Percentiles rank a stretch among this genome's conserved stretches.
Conservation (phyloP, 768 basidiomycete species). For the Pisolithus marmoratus region DNA sequence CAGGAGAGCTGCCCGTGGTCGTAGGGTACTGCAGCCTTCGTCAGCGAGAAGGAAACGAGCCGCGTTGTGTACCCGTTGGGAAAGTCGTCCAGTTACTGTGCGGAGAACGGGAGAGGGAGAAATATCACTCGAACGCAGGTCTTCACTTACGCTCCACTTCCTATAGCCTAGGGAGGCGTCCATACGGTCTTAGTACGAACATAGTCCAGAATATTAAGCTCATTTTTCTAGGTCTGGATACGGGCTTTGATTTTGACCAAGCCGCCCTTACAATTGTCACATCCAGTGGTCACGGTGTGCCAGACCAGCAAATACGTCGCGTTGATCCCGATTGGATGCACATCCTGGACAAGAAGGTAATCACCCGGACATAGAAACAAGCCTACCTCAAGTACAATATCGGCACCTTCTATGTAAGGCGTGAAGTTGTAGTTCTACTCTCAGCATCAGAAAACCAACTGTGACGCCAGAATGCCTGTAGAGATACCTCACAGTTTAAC, state of each 20-base stretch:
- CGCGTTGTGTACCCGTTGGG: constrained; percentile 21
- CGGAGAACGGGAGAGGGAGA: not conserved
- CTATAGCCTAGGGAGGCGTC: constrained; percentile 76
- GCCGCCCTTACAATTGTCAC: constrained; percentile 56
- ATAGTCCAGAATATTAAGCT: constrained; percentile 58
- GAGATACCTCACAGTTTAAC: constrained; percentile 38
- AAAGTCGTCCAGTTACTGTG: constrained; percentile 23
- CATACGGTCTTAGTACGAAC: constrained; percentile 64
- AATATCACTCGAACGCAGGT: not conserved
- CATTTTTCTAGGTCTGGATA: constrained; percentile 58
- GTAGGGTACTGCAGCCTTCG: constrained; percentile 4
- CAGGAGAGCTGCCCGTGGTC: too few relatives aligned
- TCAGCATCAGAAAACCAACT: not conserved
- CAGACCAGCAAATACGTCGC: constrained; percentile 55
- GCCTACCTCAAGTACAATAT: constrained; percentile 64
- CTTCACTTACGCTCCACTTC: constrained; percentile 34
- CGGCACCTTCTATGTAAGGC: constrained; percentile 54
- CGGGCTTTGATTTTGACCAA: constrained; percentile 61
- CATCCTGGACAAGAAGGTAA: constrained; percentile 5
- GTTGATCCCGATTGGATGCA: constrained; percentile 44
- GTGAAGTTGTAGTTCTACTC: constrained; percentile 57
- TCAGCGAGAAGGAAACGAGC: constrained; percentile 13
- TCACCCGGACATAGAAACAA: constrained; percentile 37
- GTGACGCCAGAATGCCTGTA: not conserved
- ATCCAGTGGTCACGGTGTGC: constrained; percentile 68